Evolutionary conservation across 495 filamentous ascomycete species (phyloP).

Genomic region (Penicillium bovifimosum): DNA sequence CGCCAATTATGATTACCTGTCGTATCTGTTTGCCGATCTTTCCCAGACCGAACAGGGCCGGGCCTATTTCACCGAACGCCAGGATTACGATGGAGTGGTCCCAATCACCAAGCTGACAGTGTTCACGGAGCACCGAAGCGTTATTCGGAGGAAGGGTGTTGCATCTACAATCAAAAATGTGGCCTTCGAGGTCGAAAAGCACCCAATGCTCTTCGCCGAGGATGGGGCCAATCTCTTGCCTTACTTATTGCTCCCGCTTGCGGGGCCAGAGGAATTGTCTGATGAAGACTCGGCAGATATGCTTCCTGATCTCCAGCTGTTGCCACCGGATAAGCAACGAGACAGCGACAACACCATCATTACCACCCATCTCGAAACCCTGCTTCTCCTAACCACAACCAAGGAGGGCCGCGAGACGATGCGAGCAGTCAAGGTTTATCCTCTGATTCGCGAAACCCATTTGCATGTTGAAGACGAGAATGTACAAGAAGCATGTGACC

Average conservation of each 20-base stretch:
- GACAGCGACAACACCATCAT: constrained; percentile 72
- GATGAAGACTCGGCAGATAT: constrained; percentile 71
- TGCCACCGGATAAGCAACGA: constrained; percentile 79
- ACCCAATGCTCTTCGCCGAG: constrained; percentile 64
- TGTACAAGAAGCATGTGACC: constrained; percentile 79
- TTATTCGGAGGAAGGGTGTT: constrained; percentile 77
- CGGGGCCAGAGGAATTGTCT: constrained; percentile 51
- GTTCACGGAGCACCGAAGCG: constrained; percentile 81
- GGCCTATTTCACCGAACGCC: constrained; percentile 66
- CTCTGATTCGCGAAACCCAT: constrained; percentile 83
- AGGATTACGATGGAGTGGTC: constrained; percentile 71
- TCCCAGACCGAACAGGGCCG: constrained; percentile 71
- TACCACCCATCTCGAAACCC: constrained; percentile 79
- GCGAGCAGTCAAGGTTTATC: constrained; percentile 75
- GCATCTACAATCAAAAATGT: constrained; percentile 91
- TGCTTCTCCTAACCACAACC: constrained; percentile 77
- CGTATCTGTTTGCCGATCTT: constrained; percentile 89
- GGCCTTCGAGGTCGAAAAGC: constrained; percentile 64
- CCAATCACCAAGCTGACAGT: constrained; percentile 84
- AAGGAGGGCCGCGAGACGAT: constrained; percentile 66
- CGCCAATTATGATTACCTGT: constrained; percentile 87
- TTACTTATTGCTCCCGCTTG: constrained; percentile 72
- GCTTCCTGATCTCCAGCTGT: constrained; percentile 79
- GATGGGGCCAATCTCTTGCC: constrained; percentile 76
- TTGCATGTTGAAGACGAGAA: constrained; percentile 70